Evolutionary conservation across 345 rosid species (phyloP).

Genomic region (Lepidium didymum): DNA sequence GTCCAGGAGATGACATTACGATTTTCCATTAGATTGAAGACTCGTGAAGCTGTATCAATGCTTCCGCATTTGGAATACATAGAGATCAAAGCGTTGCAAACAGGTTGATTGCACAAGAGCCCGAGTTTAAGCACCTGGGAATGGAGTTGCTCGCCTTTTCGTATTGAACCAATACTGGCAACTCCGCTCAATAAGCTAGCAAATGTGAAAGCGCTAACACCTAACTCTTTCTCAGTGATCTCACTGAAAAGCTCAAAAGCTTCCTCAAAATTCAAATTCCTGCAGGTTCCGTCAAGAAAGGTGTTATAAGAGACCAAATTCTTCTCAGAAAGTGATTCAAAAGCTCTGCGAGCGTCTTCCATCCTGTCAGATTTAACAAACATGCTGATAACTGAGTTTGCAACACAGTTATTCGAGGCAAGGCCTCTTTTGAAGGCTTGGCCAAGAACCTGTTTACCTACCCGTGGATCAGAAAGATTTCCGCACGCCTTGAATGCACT

Average conservation of each 20-base stretch:
- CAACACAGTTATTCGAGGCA: conserved; percentile 47
- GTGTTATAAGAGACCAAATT: conserved; percentile 56
- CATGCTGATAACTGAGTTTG: conserved; percentile 66
- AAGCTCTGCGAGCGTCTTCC: conserved; percentile 61
- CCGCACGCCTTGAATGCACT: conserved; percentile 62
- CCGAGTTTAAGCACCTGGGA: conserved; percentile 49
- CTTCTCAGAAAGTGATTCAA: conserved; percentile 51
- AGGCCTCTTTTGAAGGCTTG: conserved; percentile 49
- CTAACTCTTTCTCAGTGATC: conserved; percentile 34
- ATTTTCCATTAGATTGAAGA: conserved; percentile 42
- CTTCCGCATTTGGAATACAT: conserved; percentile 74
- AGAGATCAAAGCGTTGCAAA: conserved; percentile 60
- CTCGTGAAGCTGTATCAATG: conserved; percentile 49
- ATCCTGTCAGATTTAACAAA: conserved; percentile 46
- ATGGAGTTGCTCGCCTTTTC: conserved; percentile 69
- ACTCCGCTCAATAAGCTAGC: conserved; percentile 65
- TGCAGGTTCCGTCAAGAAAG: conserved; percentile 46
- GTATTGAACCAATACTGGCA: conserved; percentile 50
- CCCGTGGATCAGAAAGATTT: conserved; percentile 33
- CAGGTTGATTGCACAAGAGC: conserved; percentile 27
- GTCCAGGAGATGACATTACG: conserved; percentile 65
- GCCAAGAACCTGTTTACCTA: conserved; percentile 46
- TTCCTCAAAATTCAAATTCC: conserved; percentile 37
- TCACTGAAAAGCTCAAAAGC: conserved; percentile 40
- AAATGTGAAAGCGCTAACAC: conserved; percentile 48